Evolutionary conservation across 1,284 basidiomycete genomes (phyloP), one percentile per base, ranked within the genome.

Genomic region (Cystobasidium pallidum): DNA sequence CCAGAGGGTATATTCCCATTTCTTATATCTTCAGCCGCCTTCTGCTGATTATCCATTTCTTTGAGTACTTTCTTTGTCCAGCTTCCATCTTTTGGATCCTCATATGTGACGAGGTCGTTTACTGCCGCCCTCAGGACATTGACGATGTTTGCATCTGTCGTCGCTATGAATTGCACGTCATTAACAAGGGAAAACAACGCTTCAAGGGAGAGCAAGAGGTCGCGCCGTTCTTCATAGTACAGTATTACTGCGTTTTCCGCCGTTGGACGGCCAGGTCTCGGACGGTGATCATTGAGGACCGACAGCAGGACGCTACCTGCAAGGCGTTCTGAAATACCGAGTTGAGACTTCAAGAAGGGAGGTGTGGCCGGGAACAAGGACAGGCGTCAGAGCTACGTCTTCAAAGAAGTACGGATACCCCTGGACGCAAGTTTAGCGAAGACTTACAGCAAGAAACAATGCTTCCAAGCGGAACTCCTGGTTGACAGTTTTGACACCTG

Each of bases 321-420:
- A 79, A 89, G 87, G 76, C 87, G 86, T 81, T 93, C 91, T 4
- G 91, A 92, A 75, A 86, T 87, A 77, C 86, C 84, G 67, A 93
- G 86, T 72, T 90, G 86, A 77, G 68, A 71, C 68, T 70, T n/a
- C n/a, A n/a, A n/a, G n/a, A n/a, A n/a, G n/a, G 43, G 8, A 36
- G 10, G 36, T 21, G n/a, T 21, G 17, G 43, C 10, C 17, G 32
- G 26, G n/a, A 19, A 24, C 24, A 47, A 47, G n/a, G n/a, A n/a
- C n/a, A n/a, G n/a, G n/a, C n/a, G n/a, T n/a, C n/a, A n/a, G n/a
- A n/a, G n/a, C n/a, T n/a, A n/a, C n/a, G n/a, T n/a, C n/a, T n/a
- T n/a, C n/a, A 19, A 8, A 21, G n/a, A 8, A 47, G 45, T 6
- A 15, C 6, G 15, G 39, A n/a, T n/a, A n/a, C 57, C 21, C 32